These are phyloP conservation scores for Kalmusia sp. DNA, from an alignment of 2,329 filamentous ascomycete genomes.

Conservation along the genomic window DNA sequence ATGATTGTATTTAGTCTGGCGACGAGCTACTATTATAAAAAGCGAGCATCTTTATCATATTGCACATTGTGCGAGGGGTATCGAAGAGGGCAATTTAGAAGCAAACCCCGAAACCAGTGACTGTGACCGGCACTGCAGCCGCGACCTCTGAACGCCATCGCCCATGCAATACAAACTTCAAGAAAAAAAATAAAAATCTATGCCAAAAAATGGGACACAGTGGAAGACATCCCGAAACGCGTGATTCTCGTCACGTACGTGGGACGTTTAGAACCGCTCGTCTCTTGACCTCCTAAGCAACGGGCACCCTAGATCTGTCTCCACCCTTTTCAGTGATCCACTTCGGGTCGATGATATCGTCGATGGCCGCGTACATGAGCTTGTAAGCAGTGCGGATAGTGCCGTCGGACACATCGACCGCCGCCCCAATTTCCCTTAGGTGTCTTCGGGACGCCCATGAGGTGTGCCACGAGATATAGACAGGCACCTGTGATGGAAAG, in stretches of 20 bases:
- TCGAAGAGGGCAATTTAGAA: conserved; percentile 4
- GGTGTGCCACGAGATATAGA: conserved; percentile 92
- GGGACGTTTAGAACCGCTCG: too few species aligned
- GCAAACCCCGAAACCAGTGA: not conserved
- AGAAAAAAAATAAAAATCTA: not conserved
- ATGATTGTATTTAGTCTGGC: not conserved
- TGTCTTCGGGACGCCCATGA: conserved; percentile 78
- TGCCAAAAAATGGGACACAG: not conserved
- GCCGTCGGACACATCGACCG: conserved; percentile 92
- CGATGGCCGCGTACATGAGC: conserved; percentile 76
- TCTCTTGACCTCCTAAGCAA: conserved; percentile 48
- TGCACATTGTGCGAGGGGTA: conserved; percentile 7
- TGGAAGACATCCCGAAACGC: not conserved
- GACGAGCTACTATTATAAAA: not conserved
- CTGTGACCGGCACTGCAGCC: not conserved
- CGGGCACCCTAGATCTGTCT: conserved; percentile 73
- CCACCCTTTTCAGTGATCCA: conserved; percentile 75
- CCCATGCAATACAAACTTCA: conserved; percentile 16
- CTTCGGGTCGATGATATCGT: conserved; percentile 75
- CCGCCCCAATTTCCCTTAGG: conserved; percentile 86
- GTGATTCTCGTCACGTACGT: too few species aligned
- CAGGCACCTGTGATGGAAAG: conserved; percentile 93
- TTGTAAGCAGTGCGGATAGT: conserved; percentile 97
- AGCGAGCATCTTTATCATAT: not conserved
- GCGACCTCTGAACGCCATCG: conserved; percentile 1